A percentile compares a stretch with the other conserved stretches of the same genome.
Conservation (phyloP, 2,329 filamentous ascomycete species). For the Ophiocordyceps camponoti-rufipedis region DNA sequence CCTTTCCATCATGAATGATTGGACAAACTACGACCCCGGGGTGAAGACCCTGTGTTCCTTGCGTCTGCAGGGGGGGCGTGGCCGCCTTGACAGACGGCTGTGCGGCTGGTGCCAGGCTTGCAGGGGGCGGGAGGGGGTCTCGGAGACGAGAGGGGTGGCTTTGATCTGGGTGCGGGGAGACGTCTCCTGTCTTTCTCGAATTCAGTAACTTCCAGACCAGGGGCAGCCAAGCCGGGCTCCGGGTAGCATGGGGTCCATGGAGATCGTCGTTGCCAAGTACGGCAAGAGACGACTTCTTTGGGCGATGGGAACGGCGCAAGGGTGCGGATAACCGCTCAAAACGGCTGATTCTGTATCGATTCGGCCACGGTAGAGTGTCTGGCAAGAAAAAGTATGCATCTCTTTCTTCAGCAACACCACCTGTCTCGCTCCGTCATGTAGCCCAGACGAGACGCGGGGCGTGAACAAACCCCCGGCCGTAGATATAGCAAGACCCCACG, state of each 20-base stretch:
- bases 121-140: conserved; percentile 1
- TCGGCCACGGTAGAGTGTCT: conserved; percentile 6
- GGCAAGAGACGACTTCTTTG: conserved; percentile 14
- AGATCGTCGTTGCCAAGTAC: conserved; percentile 12
- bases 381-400: not conserved
- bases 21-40: conserved; percentile 13
- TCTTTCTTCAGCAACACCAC: not conserved
- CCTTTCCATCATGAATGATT: conserved; percentile 33
- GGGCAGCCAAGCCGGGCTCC: not conserved
- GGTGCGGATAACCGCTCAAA: conserved; percentile 6
- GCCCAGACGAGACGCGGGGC: not conserved
- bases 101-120: conserved; percentile 2
- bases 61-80: conserved; percentile 8
- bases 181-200: not conserved
- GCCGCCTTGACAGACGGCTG: conserved; percentile 3
- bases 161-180: not conserved
- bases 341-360: conserved; percentile 6
- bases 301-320: conserved; percentile 7
- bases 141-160: conserved; percentile 5
- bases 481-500: not conserved
- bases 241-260: not conserved
- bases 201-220: not conserved
- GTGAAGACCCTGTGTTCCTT: conserved; percentile 14
- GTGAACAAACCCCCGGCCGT: not conserved
- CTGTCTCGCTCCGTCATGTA: not conserved